Conservation (phyloP, 805 yeast species). For the Myxozyma lipomycoides region DNA sequence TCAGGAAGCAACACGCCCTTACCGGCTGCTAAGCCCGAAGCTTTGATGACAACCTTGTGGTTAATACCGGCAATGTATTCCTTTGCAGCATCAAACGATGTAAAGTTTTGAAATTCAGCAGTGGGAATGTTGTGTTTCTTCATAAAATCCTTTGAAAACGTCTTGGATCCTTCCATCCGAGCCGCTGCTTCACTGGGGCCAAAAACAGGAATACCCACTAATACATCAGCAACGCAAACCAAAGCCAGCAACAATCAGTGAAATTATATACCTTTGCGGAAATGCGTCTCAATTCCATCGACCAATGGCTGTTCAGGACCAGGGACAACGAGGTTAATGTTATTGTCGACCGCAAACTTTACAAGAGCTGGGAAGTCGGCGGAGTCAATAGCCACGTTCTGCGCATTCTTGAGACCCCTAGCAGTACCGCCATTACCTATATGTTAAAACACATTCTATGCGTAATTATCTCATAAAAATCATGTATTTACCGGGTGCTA, state of each 20-base stretch:
- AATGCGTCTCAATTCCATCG: slow-evolving; percentile 76
- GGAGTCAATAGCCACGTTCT: slow-evolving; percentile 66
- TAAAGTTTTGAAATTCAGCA: slow-evolving; percentile 80
- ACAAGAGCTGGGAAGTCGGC: slow-evolving; percentile 67
- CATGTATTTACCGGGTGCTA: slow-evolving; percentile 58
- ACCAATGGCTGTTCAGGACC: slow-evolving; percentile 99
- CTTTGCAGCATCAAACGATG: slow-evolving; percentile 68
- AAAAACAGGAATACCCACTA: slow-evolving; percentile 87
- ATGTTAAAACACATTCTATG: background rate
- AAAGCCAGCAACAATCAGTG: background rate
- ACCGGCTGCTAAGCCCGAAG: slow-evolving; percentile 98
- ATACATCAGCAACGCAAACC: background rate
- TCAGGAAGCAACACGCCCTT: slow-evolving; percentile 95
- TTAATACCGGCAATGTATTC: slow-evolving; percentile 60
- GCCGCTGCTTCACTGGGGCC: slow-evolving; percentile 96
- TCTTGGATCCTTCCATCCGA: slow-evolving; percentile 92
- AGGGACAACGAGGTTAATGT: slow-evolving; percentile 75
- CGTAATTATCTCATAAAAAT: background rate
- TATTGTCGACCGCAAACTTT: slow-evolving; percentile 65
- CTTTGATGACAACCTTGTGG: slow-evolving; percentile 85
- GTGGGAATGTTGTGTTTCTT: slow-evolving; percentile 88
- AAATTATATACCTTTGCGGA: slow-evolving; percentile 44
- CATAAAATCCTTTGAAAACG: slow-evolving; percentile 93
- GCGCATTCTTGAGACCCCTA: slow-evolving; percentile 50
- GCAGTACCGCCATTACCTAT: slow-evolving; percentile 92